Evolutionary conservation across 306 rosid species (phyloP).

Genomic region (Urtica urens): DNA sequence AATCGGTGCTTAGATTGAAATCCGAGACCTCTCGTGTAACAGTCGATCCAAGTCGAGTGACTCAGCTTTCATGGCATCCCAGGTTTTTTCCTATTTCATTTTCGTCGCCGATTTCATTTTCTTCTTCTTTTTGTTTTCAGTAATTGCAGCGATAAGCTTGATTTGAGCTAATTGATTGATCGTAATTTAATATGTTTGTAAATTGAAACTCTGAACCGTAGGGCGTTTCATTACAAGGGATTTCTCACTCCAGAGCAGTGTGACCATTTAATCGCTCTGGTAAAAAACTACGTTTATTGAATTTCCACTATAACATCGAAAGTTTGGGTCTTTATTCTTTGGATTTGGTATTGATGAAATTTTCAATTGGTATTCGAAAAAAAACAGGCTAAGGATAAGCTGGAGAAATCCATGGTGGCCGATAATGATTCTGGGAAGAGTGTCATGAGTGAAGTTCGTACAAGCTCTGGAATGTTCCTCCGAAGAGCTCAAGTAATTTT

Average conservation of each 20-base stretch:
- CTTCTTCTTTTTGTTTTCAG: background rate
- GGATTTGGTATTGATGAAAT: conserved; percentile 2
- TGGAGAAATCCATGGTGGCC: conserved; percentile 83
- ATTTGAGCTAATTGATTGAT: background rate
- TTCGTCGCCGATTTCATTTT: background rate
- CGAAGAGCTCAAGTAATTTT: conserved; percentile 59
- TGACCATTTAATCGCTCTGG: conserved; percentile 64
- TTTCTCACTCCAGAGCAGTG: conserved; percentile 72
- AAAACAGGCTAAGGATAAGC: conserved; percentile 69
- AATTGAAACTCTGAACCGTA: conserved; percentile 29
- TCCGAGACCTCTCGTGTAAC: conserved; percentile 28
- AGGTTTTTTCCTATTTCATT: conserved; percentile 37
- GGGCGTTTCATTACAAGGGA: conserved; percentile 73
- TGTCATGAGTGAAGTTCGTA: conserved; percentile 65
- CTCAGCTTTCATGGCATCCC: conserved; percentile 84
- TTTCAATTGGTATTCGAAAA: conserved; percentile 9
- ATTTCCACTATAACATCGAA: background rate
- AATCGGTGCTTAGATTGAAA: conserved; percentile 41
- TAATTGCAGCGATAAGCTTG: background rate
- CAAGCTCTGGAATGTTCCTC: conserved; percentile 95
- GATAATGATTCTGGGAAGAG: conserved; percentile 80
- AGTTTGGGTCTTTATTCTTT: background rate
- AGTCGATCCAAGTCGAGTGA: conserved; percentile 70
- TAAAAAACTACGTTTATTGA: conserved; percentile 5
- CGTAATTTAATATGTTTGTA: background rate